Base-by-base conservation (phyloP, 1,139 yeast genomes). In the Debaryomyces coudertii region DNA sequence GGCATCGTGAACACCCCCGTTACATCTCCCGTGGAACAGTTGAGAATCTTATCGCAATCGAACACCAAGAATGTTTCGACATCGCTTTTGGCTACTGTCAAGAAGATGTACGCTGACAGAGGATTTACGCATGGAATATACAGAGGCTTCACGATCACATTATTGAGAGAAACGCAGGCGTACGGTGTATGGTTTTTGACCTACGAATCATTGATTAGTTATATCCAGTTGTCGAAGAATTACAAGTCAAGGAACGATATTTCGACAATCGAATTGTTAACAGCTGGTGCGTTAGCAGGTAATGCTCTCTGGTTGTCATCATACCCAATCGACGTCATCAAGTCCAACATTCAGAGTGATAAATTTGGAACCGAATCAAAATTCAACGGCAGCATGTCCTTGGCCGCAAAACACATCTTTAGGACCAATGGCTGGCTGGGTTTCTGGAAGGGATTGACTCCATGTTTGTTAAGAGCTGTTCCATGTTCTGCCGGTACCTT, bases 151-250 rank as follows among this genome's bases (percentile, higher is more conserved):
- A 65, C 73, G 5, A 76, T 87, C 44, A 87, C 95, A 0, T 57
- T 84, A 2, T 44, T 80, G 3, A 72, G 95, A 53, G 95, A 87
- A 58, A 73, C 83, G 7, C 95, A 87, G 60, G 92, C 93, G 0
- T 87, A 87, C 56, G 95, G 95, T 12, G 83, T 85, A 12, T 87
- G 95, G 95, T 87, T 87, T 55, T 66, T 85, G 49, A 74, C 90
- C 0, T 87, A 84, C 61, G 95, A 87, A 59, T 73, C 71, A 36
- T 65, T 87, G 45, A 80, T 87, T 57, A 70, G 69, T 42, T 61
- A 64, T 44, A 69, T 80, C 15, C 63, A 70, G 29, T 57, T 60
- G 27, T 54, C 55, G 9, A 62, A 66, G 37, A 63, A 62, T 35
- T 73, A 72, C 50, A 58, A 58, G 28, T 65, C 71, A 12, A 68